Conservation (phyloP, 2,329 filamentous ascomycete species). For the Microcyclospora pomicola region DNA sequence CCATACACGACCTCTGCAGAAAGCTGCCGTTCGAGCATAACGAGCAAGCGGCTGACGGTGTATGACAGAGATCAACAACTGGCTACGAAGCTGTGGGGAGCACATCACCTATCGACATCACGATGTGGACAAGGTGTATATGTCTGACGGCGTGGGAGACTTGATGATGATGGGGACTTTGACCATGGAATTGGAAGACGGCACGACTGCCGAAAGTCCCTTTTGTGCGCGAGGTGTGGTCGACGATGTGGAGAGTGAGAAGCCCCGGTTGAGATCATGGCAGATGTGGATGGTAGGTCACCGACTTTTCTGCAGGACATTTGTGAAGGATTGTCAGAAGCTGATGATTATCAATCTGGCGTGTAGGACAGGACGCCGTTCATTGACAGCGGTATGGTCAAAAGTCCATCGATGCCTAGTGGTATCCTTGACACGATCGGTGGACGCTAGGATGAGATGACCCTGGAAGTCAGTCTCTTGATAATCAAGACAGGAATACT, state of each 20-base stretch:
- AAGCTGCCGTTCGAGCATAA: no score
- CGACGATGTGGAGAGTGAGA: slow-evolving; percentile 1
- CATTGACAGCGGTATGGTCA: slow-evolving; percentile 5
- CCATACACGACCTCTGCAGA: neutral
- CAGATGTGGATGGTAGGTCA: slow-evolving; percentile 5
- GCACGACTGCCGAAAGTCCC: slow-evolving; percentile 3
- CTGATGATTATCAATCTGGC: no score
- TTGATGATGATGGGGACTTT: slow-evolving; percentile 5
- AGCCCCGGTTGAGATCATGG: slow-evolving; percentile 3
- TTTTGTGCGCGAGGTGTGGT: slow-evolving; percentile 4
- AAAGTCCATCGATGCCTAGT: neutral
- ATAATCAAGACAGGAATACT: no score
- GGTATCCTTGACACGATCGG: slow-evolving; percentile 6
- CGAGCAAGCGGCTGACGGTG: neutral
- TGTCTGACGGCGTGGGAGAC: slow-evolving; percentile 2
- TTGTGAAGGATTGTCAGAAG: no score
- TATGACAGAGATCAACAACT: slow-evolving; percentile 3
- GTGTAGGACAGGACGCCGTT: slow-evolving; percentile 5
- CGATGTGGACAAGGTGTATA: slow-evolving; percentile 2
- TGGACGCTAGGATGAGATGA: slow-evolving; percentile 1
- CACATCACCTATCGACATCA: slow-evolving; percentile 2
- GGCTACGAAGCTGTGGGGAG: slow-evolving; percentile 1
- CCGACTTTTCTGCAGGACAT: neutral
- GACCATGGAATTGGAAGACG: slow-evolving; percentile 2
- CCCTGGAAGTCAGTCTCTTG: no score